phyloP scores from a whole-genome alignment of 768 basidiomycete genomes.

The Filobasidium wieringae region DNA sequence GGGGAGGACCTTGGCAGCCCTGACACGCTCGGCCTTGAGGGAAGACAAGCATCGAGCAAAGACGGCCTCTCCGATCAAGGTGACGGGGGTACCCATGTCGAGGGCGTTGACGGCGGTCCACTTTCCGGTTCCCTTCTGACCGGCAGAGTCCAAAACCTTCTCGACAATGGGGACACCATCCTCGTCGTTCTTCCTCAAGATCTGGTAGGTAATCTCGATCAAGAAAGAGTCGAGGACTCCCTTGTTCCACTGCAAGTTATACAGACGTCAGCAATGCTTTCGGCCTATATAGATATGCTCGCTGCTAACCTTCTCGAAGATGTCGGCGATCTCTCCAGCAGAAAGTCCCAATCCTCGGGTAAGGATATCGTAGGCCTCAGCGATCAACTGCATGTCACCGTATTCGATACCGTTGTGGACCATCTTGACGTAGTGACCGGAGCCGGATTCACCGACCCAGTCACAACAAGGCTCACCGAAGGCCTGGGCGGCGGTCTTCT shows the following conservation, averaged over 20 bases:
- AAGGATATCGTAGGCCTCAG: constrained; percentile 97
- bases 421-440: constrained; percentile 99
- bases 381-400: constrained; percentile 97
- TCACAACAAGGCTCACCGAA: constrained; percentile 96
- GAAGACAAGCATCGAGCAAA: constrained; percentile 96
- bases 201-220: constrained; percentile 94
- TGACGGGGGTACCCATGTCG: constrained; percentile 72
- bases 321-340: constrained; percentile 84
- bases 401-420: constrained; percentile 99
- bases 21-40: constrained; percentile 87
- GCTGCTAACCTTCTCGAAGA: constrained; percentile 54
- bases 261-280: background rate
- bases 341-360: constrained; percentile 71
- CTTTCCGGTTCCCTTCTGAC: constrained; percentile 96
- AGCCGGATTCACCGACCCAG: constrained; percentile 89
- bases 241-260: constrained; percentile 55
- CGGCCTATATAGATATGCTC: background rate
- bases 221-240: constrained; percentile 99
- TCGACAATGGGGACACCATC: constrained; percentile 80
- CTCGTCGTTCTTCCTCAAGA: constrained; percentile 92
- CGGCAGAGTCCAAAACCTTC: constrained; percentile 92
- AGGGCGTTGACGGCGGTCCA: constrained; percentile 96
- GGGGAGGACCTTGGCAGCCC: constrained; percentile 78
- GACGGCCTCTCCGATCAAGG: constrained; percentile 97
- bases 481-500: constrained; percentile 89